Percentiles rank a stretch among this genome's conserved stretches.
Evolutionary conservation across 768 basidiomycete species (phyloP).

Genomic region (Fomitopsis serialis): DNA sequence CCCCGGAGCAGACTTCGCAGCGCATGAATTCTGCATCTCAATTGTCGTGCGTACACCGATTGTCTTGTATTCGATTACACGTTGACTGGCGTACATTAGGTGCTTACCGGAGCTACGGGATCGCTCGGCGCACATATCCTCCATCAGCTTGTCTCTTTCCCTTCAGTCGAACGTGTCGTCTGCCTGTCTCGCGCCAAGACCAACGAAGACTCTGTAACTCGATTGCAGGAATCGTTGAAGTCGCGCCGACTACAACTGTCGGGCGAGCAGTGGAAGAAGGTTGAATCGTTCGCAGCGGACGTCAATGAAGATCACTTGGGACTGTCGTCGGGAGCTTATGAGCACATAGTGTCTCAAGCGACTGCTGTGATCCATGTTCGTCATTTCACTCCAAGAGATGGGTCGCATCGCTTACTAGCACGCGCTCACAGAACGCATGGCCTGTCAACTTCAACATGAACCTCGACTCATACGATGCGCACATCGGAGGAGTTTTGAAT

Average conservation of each 20-base stretch:
- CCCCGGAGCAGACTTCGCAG: not conserved
- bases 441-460: slow-evolving; percentile 49
- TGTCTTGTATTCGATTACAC: not conserved
- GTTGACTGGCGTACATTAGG: slow-evolving; percentile 10
- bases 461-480: slow-evolving; percentile 39
- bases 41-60: not conserved
- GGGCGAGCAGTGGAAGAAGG: slow-evolving; percentile 18
- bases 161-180: slow-evolving; percentile 36
- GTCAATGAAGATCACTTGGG: slow-evolving; percentile 37
- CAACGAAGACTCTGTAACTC: slow-evolving; percentile 35
- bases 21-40: not conserved
- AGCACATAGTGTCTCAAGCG: slow-evolving; percentile 25
- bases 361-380: slow-evolving; percentile 44
- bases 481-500: slow-evolving; percentile 45
- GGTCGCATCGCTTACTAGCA: not conserved
- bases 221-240: slow-evolving; percentile 38
- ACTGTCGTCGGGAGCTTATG: slow-evolving; percentile 31
- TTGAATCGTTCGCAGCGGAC: slow-evolving; percentile 40
- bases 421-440: slow-evolving; percentile 41
- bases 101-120: slow-evolving; percentile 50
- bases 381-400: not conserved
- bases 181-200: slow-evolving; percentile 46
- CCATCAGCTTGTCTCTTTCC: slow-evolving; percentile 33
- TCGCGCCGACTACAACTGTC: slow-evolving; percentile 26
- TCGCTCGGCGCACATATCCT: slow-evolving; percentile 51